These are phyloP conservation scores for Fraxinus floribunda DNA, from an alignment of 305 asterid genomes.

Conservation along the genomic window DNA sequence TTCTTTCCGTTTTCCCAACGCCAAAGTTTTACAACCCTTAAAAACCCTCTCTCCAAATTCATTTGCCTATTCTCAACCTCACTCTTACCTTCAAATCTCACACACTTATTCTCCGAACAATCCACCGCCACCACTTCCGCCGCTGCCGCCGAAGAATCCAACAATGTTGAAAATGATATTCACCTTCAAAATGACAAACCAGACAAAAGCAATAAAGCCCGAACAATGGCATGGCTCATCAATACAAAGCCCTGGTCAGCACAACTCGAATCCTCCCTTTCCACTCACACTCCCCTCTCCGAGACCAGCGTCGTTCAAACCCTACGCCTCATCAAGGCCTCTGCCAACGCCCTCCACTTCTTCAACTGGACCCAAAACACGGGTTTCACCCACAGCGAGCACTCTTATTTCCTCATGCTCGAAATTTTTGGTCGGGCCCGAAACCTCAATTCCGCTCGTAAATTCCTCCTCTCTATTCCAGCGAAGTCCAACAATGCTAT, in stretches of 20 bases:
- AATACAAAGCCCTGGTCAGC: constrained; percentile 69
- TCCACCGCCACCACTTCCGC: constrained; percentile 15
- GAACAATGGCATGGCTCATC: constrained; percentile 52
- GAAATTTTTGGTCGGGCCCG: constrained; percentile 61
- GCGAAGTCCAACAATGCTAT: constrained; percentile 45
- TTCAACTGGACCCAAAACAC: constrained; percentile 64
- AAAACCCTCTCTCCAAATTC: constrained; percentile 15
- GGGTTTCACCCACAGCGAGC: constrained; percentile 58
- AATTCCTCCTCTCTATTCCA: constrained; percentile 71
- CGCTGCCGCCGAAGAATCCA: constrained; percentile 14
- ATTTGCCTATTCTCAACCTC: constrained; percentile 33
- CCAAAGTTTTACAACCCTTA: constrained; percentile 14
- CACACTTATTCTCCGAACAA: constrained; percentile 33
- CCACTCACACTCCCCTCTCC: constrained; percentile 56
- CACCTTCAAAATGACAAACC: constrained; percentile 20
- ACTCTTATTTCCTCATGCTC: constrained; percentile 68
- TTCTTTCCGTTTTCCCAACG: not conserved
- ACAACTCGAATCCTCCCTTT: constrained; percentile 51
- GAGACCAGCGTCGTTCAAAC: constrained; percentile 70
- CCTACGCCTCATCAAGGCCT: constrained; percentile 61
- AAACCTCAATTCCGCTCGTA: constrained; percentile 68
- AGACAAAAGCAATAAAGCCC: constrained; percentile 50
- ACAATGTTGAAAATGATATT: not conserved
- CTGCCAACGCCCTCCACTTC: constrained; percentile 62
- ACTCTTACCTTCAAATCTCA: constrained; percentile 38